phyloP scores from a whole-genome alignment of 2,329 filamentous ascomycete genomes.

The Acarospora socialis region DNA sequence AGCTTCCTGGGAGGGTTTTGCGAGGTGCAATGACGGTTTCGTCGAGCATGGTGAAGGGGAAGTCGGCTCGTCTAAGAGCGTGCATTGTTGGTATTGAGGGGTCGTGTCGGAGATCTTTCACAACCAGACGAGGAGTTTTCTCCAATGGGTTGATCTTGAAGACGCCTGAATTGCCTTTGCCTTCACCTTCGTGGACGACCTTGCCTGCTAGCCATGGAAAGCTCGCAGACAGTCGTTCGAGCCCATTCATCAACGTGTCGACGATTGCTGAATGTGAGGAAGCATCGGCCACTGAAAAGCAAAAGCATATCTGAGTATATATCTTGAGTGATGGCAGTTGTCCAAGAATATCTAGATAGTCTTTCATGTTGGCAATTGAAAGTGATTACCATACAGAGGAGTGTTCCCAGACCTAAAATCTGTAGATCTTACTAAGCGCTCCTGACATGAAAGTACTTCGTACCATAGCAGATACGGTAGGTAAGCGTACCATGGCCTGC shows the following conservation, averaged over 20 bases:
- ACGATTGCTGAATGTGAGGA: constrained; percentile 17
- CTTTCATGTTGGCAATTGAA: too few relatives aligned
- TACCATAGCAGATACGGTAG: too few relatives aligned
- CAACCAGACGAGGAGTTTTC: constrained; percentile 21
- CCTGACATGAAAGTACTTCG: too few relatives aligned
- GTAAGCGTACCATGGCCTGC: too few relatives aligned
- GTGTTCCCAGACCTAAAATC: too few relatives aligned
- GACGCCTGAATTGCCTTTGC: constrained; percentile 18
- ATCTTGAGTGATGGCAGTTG: constrained; percentile 29
- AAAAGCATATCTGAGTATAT: constrained; percentile 34
- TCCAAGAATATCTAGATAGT: constrained; percentile 31
- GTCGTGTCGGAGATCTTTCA: constrained; percentile 31
- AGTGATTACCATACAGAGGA: too few relatives aligned
- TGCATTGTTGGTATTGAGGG: constrained; percentile 25
- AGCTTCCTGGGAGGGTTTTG: constrained; percentile 25
- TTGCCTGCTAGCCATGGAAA: constrained; percentile 38
- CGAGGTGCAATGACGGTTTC: constrained; percentile 29
- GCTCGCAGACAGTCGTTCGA: constrained; percentile 23
- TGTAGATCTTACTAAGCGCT: too few relatives aligned
- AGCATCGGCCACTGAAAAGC: constrained; percentile 22
- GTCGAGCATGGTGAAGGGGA: constrained; percentile 36
- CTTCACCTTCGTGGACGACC: constrained; percentile 24
- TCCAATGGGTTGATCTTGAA: constrained; percentile 28
- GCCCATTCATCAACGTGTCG: constrained; percentile 22
- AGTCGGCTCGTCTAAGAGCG: constrained; percentile 24